phyloP scores from a whole-genome alignment of 2,329 filamentous ascomycete genomes.

The Epichloe sibirici region DNA sequence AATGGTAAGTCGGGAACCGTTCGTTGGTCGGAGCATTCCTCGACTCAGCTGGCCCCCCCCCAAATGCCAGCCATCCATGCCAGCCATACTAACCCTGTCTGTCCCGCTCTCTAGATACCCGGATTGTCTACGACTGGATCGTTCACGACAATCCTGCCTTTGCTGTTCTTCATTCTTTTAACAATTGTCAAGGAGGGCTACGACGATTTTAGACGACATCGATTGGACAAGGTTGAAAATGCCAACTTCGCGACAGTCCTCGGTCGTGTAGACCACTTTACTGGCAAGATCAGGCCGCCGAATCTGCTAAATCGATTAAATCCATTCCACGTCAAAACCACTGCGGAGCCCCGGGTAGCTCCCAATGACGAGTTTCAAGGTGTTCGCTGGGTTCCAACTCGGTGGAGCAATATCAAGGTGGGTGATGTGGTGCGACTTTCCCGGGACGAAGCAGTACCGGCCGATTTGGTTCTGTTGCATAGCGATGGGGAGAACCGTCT shows the following conservation, averaged over 20 bases:
- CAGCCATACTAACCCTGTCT: not conserved
- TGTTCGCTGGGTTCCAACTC: constrained; percentile 36
- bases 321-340: constrained; percentile 20
- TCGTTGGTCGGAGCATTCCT: too few species aligned
- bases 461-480: constrained; percentile 70
- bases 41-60: not conserved
- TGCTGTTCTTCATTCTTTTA: constrained; percentile 65
- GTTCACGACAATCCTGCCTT: constrained; percentile 62
- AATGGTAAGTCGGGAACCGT: constrained; percentile 30
- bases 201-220: constrained; percentile 70
- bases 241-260: constrained; percentile 36
- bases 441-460: constrained; percentile 69
- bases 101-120: constrained; percentile 33
- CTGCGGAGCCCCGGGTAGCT: constrained; percentile 15
- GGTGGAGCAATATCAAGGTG: constrained; percentile 36
- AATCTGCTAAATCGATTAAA: constrained; percentile 18
- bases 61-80: too few species aligned
- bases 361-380: constrained; percentile 50
- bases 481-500: constrained; percentile 65
- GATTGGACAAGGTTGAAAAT: constrained; percentile 74
- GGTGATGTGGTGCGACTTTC: constrained; percentile 36
- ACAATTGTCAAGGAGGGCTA: constrained; percentile 81
- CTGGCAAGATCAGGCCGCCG: constrained; percentile 14
- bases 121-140: constrained; percentile 64
- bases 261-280: constrained; percentile 23